These are phyloP conservation scores for Paulownia fortunei DNA, from an alignment of 257 asterid species.

Conservation along the genomic window DNA sequence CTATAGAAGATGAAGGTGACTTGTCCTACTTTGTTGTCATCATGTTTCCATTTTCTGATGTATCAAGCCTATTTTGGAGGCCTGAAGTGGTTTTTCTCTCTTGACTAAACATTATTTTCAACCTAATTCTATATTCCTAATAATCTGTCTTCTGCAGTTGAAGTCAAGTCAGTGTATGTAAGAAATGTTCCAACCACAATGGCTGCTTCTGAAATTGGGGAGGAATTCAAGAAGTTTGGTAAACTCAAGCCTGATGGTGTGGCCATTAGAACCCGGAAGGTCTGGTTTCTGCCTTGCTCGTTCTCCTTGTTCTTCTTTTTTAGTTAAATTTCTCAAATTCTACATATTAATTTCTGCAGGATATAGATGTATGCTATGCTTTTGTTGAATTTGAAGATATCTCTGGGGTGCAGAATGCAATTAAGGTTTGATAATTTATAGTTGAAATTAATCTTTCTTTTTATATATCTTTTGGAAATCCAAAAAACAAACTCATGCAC, in stretches of 20 bases:
- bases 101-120: not conserved
- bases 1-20: conserved; percentile 81
- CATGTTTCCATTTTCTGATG: conserved; percentile 16
- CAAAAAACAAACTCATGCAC: not conserved
- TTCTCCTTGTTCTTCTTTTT: not conserved
- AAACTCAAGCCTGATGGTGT: conserved; percentile 86
- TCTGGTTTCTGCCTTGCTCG: conserved; percentile 37
- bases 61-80: not conserved
- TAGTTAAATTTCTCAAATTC: conserved; percentile 24
- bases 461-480: not conserved
- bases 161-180: conserved; percentile 90
- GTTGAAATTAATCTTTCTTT: not conserved
- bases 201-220: conserved; percentile 90
- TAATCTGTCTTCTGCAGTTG: conserved; percentile 54
- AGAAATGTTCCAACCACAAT: conserved; percentile 91
- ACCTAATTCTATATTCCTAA: conserved; percentile 13
- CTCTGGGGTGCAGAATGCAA: conserved; percentile 93
- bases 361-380: conserved; percentile 91
- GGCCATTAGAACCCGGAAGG: conserved; percentile 99
- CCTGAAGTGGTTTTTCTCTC: conserved; percentile 1
- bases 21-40: conserved; percentile 19
- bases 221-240: conserved; percentile 93
- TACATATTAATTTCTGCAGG: conserved; percentile 54
- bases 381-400: conserved; percentile 95
- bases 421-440: conserved; percentile 60